Percentiles rank a stretch among this genome's conserved stretches.
phyloP scores from a whole-genome alignment of 345 rosid species.

The Rhodamnia argentea region DNA sequence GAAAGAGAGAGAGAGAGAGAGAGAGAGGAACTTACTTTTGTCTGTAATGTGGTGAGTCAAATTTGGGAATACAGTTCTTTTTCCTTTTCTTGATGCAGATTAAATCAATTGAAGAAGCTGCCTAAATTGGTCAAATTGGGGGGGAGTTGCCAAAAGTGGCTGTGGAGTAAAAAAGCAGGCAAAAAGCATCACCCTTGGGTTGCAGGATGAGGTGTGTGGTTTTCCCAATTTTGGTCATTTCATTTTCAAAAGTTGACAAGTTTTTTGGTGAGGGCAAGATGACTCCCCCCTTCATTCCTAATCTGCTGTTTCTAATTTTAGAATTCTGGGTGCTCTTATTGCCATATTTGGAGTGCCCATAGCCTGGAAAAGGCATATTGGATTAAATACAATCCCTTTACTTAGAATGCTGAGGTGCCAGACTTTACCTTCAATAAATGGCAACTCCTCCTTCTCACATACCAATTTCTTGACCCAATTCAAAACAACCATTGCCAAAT shows the following conservation, averaged over 20 bases:
- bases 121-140: background rate
- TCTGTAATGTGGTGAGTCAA: background rate
- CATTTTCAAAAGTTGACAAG: background rate
- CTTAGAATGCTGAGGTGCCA: background rate
- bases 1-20: background rate
- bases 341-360: background rate
- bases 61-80: background rate
- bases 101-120: background rate
- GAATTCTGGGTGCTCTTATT: background rate
- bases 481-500: background rate
- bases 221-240: background rate
- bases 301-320: background rate
- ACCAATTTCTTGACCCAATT: background rate
- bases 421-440: background rate
- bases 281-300: background rate
- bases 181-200: background rate
- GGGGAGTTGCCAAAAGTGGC: background rate
- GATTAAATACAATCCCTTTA: background rate
- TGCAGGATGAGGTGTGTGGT: background rate
- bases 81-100: background rate
- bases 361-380: background rate
- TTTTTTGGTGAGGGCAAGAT: background rate
- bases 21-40: background rate
- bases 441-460: background rate
- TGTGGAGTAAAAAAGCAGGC: background rate